Conservation (phyloP, 2,329 filamentous ascomycete species). For the Fusarium circinatum region DNA sequence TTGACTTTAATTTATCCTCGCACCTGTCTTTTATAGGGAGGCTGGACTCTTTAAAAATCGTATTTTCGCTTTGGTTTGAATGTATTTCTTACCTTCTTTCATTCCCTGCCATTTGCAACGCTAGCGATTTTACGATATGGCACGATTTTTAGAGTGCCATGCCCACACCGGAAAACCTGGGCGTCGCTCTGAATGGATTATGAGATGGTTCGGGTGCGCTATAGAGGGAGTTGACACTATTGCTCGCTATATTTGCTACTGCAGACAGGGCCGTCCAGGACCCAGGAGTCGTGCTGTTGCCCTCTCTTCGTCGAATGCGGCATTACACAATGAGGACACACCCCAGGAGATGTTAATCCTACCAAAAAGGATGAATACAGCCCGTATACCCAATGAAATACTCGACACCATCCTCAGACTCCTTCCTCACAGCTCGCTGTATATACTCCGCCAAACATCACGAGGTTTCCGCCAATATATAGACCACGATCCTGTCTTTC, state of each 20-base stretch:
- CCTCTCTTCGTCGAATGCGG: background rate
- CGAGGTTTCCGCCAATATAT: background rate
- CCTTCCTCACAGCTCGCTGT: background rate
- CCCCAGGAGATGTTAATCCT: background rate
- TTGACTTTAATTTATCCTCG: background rate
- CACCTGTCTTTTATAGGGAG: background rate
- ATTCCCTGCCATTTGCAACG: rapidly evolving
- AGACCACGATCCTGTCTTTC: background rate
- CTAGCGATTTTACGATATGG: background rate
- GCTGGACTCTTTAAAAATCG: background rate
- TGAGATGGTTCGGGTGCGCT: background rate
- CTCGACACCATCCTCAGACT: background rate
- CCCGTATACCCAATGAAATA: background rate
- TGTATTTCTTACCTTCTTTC: background rate
- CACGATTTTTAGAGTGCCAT: background rate
- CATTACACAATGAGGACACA: rapidly evolving
- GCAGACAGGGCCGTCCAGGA: background rate
- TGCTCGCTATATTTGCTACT: background rate
- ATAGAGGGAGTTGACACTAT: background rate
- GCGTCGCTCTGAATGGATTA: background rate
- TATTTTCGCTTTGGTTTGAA: background rate
- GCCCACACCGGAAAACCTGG: background rate
- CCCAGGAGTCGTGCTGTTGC: background rate
- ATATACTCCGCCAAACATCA: background rate
- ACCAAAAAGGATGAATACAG: background rate